A percentile compares a stretch with the other conserved stretches of the same genome.
Conservation (phyloP, 75 land plant genomes). For the Azolla pinnata region DNA sequence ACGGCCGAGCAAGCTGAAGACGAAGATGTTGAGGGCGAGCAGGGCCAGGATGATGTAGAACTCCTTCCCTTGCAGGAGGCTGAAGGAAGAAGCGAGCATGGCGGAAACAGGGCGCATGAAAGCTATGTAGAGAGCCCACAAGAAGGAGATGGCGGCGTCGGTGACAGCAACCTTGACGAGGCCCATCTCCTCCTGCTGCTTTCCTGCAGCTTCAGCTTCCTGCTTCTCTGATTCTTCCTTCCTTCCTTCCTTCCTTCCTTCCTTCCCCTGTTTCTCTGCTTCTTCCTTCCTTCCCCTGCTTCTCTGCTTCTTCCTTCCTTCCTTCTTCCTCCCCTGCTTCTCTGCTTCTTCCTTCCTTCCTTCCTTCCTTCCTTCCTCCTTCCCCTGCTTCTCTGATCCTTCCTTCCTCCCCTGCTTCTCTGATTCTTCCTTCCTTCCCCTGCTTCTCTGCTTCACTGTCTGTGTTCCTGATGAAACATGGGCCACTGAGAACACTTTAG, state of each 20-base stretch:
- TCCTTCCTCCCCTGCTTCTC: background rate
- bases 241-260: no score
- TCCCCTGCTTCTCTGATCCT: background rate
- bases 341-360: background rate
- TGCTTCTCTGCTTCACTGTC: background rate
- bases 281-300: no score
- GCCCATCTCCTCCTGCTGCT: no score
- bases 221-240: no score
- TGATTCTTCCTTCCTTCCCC: background rate
- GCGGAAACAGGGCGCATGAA: no score
- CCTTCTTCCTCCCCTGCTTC: background rate
- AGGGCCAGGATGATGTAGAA: constrained; percentile 1
- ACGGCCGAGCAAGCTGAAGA: constrained; percentile 35
- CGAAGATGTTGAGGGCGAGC: constrained; percentile 31
- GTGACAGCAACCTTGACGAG: no score
- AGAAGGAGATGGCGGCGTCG: no score
- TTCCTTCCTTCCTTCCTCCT: background rate
- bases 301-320: no score
- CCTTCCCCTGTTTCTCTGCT: no score
- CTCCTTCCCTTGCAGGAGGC: background rate
- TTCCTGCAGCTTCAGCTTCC: no score
- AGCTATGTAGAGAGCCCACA: no score
- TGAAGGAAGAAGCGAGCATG: no score
- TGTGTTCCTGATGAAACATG: background rate
- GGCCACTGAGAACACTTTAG: background rate